Evolutionary conservation across 2,329 filamentous ascomycete genomes (phyloP), one percentile per base, ranked within the genome.

Genomic region (Penicillium sclerotigenum): DNA sequence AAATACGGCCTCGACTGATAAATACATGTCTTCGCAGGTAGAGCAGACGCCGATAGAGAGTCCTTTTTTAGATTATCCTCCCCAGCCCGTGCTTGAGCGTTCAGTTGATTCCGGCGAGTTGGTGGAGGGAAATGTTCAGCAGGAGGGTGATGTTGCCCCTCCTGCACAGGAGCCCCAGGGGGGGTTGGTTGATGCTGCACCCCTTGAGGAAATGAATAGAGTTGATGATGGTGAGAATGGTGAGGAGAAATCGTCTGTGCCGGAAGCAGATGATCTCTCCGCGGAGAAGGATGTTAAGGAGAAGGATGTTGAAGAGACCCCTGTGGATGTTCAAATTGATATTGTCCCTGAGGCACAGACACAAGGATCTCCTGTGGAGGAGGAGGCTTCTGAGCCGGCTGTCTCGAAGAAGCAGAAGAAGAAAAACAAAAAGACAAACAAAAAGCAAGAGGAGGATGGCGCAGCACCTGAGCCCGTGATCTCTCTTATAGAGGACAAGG

Each of bases 21-120:
- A 74, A 61, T 71, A 70, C 66, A 66, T 74, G 67, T 72, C 69
- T 73, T 69, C 70, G 71, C 74, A 77, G 74, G 72, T 76, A 74
- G 71, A 75, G 66, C 67, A 71, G 65, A 63, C 71, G 59, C 66
- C 67, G 65, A 47, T 60, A 68, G 65, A 68, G 62, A 68, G 59
- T 63, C 59, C 22, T 68, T 65, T 65, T 62, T 68, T 59, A 65
- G 66, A 66, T 63, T 69, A 60, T 68, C 65, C 65, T 66, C 63
- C 64, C 67, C 66, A 64, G 47, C 62, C 59, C 66, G 68, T 63
- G 62, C 64, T 59, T 72, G 65, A 71, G 52, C 63, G 59, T 57
- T 56, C 47, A 34, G 52, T 56, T 61, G 56, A 63, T 54, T 57
- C 59, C 59, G 58, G 53, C 52, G 65, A 70, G 58, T 48, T 53